These are phyloP conservation scores for Petunia secreta DNA, from an alignment of 257 asterid genomes.

Conservation along the genomic window DNA sequence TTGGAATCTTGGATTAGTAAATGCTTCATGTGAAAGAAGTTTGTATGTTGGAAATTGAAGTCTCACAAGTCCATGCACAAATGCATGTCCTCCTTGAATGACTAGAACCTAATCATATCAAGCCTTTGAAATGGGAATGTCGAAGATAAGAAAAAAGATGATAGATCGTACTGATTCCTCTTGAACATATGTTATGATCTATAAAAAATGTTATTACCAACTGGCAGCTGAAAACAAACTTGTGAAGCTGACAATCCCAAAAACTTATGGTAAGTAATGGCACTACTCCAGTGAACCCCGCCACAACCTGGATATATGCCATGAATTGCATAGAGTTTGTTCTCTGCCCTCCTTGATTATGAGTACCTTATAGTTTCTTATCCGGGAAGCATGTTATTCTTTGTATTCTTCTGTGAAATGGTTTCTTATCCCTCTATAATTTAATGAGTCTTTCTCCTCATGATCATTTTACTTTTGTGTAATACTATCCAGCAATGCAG, in stretches of 20 bases:
- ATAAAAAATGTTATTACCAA: too few relatives aligned
- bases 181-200: neutral
- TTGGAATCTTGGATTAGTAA: neutral
- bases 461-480: neutral
- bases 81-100: neutral
- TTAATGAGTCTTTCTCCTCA: neutral
- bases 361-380: neutral
- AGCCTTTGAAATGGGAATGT: neutral
- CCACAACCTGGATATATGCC: neutral
- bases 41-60: neutral
- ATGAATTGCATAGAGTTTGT: neutral
- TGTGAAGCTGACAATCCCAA: neutral
- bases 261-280: neutral
- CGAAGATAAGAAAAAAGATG: neutral
- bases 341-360: neutral
- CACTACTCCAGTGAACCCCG: neutral
- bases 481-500: conserved; percentile 66
- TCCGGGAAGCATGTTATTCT: neutral
- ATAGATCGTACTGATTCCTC: neutral
- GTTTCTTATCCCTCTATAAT: neutral
- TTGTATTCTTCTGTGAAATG: neutral
- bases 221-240: neutral
- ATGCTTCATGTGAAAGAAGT: conserved; percentile 11
- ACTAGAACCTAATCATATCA: neutral
- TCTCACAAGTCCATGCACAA: neutral